Evolutionary conservation across 495 filamentous ascomycete genomes (phyloP), one percentile per base, ranked within the genome.

Genomic region (Mytilinidion resinicola): DNA sequence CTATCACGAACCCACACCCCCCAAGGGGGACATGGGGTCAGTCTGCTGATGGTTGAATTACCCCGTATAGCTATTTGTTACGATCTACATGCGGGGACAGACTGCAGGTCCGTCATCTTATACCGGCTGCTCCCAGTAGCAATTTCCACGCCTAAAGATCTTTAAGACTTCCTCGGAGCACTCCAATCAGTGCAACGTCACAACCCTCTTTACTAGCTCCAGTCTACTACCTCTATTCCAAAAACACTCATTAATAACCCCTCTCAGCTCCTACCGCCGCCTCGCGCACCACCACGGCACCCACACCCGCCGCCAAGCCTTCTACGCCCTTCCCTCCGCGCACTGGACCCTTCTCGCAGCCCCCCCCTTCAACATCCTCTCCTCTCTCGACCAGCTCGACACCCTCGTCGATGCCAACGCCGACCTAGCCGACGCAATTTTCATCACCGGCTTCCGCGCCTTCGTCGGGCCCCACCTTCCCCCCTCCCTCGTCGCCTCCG

Each of bases 351-450:
- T 93, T 64, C 84, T 98, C 2, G 81, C 89, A 0, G 78, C 79
- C 35, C 82, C 86, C 0, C 92, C 91, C 1, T 93, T 96, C 75
- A 88, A 83, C 49, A 82, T 91, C 53, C 76, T 96, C 10, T 78
- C 88, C 17, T 88, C 82, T 7, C 81, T 98, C 35, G 80, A 83
- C 55, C 76, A 77, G 30, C 81, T 96, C 14, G 95, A 97, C 67
- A 84, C 88, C 58, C 90, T 90, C 19, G 95, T 98, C 54, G 91
- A 96, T 60, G 72, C 77, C 48, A 73, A 98, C 69, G 88, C 91
- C 11, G 84, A 91, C 37, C 81, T 98, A 12, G 84, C 90, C 14
- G 82, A 86, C 39, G 79, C 77, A 1, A 96, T 98, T 51, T 78
- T 93, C 20, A 72, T 76, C 6, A 73, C 73, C 0, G 88, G 86